Conservation (phyloP, 2,329 filamentous ascomycete species). For the Colletotrichum godetiae region DNA sequence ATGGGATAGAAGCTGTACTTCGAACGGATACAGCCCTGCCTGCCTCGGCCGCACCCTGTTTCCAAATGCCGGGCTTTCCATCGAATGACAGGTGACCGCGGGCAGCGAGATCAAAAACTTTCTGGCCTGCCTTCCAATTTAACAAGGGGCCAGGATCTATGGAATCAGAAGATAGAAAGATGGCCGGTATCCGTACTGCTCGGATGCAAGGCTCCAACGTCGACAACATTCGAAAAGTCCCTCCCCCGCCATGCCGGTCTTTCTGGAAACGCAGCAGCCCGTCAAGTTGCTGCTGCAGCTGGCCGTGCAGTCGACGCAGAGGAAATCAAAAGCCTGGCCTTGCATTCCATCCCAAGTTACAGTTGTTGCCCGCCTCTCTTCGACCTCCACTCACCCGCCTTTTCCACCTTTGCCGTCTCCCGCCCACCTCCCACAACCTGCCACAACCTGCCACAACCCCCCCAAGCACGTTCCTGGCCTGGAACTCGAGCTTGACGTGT, state of each 20-base stretch:
- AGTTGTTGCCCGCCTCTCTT: background rate
- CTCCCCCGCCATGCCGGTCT: constrained; percentile 7
- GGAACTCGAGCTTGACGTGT: background rate
- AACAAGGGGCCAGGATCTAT: background rate
- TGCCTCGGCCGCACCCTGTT: constrained; percentile 18
- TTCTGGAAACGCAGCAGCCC: constrained; percentile 4
- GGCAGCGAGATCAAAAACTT: background rate
- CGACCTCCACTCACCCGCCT: background rate
- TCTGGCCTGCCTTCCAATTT: background rate
- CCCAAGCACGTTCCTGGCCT: background rate
- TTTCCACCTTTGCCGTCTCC: background rate
- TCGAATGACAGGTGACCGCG: constrained; percentile 14
- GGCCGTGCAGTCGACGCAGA: background rate
- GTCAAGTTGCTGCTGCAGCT: background rate
- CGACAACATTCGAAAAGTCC: background rate
- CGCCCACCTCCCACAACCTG: constrained; percentile 1
- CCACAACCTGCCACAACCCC: background rate
- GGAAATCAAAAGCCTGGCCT: constrained; percentile 2
- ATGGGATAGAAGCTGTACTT: constrained; percentile 1
- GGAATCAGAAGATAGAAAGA: background rate
- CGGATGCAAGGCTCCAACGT: constrained; percentile 10
- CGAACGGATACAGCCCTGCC: background rate
- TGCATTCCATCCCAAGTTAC: constrained; percentile 5
- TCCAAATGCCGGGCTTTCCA: constrained; percentile 20
- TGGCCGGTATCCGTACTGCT: background rate